Evolutionary conservation across 805 yeast genomes (phyloP).

Genomic region (Kodamaea hsintzibuensis): DNA sequence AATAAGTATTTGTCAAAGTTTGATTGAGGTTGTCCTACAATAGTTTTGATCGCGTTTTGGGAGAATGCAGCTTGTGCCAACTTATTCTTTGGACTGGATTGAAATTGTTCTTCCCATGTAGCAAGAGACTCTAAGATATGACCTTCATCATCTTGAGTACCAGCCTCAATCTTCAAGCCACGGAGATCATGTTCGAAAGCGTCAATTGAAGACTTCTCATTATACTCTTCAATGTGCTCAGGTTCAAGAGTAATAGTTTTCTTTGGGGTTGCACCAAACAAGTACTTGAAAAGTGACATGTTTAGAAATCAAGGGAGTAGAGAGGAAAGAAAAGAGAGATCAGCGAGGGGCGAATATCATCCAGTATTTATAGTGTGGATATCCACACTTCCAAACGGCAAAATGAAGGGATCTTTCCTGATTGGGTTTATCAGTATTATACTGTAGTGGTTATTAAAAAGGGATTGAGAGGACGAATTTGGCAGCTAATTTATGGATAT

Average conservation of each 20-base stretch:
- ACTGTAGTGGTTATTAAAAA: neutral
- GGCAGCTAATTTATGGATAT: too few relatives aligned
- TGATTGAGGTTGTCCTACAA: constrained; percentile 3
- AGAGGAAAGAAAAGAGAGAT: neutral
- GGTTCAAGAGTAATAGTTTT: neutral
- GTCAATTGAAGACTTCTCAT: neutral
- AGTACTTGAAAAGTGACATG: constrained; percentile 3
- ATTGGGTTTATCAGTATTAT: neutral
- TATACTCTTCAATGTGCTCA: neutral
- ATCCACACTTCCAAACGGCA: neutral
- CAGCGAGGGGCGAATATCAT: neutral
- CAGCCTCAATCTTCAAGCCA: constrained; percentile 2
- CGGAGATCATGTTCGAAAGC: constrained; percentile 1
- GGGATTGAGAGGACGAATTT: neutral
- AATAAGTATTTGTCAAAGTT: constrained; percentile 25
- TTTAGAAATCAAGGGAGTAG: neutral
- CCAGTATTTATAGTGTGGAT: neutral
- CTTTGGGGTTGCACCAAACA: constrained; percentile 4
- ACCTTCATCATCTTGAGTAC: neutral
- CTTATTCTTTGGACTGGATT: constrained; percentile 48
- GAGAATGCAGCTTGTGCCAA: constrained; percentile 57
- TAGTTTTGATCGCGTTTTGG: constrained; percentile 42
- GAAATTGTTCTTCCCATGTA: constrained; percentile 48
- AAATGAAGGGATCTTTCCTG: neutral
- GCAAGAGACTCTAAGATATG: constrained; percentile 7